Evolutionary conservation across 345 rosid species (phyloP), one percentile per base, ranked within the genome.

Genomic region (Syzygium grande): DNA sequence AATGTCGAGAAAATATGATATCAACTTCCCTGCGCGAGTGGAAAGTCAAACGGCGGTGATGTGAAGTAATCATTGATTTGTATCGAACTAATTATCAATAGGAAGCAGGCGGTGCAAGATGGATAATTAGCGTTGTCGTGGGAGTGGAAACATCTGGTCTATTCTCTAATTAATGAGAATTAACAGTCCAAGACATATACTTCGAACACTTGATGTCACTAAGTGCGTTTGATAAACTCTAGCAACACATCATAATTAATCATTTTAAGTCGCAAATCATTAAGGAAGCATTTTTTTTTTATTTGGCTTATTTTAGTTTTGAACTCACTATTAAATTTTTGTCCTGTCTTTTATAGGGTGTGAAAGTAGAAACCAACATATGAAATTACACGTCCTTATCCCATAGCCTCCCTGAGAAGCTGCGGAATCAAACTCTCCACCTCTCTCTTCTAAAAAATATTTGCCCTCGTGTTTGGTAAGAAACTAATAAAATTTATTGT

Each of bases 91-190:
- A 27, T 61, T 61, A 61, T 61, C 15, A 13, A 61, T 12, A 15
- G 17, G n/a, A 17, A 61, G n/a, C 4, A 0, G 27, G 0, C 9
- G 4, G 9, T 61, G 12, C 34, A 3, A 59, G 17, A 59, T n/a
- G 5, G 30, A 61, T 61, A 61, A 12, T 61, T 61, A 61, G 0
- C 4, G n/a, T 61, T n/a, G 17, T 61, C 30, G 0, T 61, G 17
- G 12, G 16, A 5, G 68, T 11, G 0, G 12, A 0, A 58, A 25
- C n/a, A 23, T 58, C 15, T 5, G 0, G 30, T 27, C 0, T n/a
- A 5, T 13, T 13, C 4, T 61, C 73, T 61, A 61, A 61, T 61
- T 61, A 3, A 61, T 61, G 34, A n/a, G 0, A 61, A 61, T n/a
- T 13, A n/a, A 43, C 7, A 43, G 46, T 43, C 46, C 46, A 43